A percentile compares a stretch with the other conserved stretches of the same genome.
Conservation (phyloP, 345 rosid species). For the Salix exigua region DNA sequence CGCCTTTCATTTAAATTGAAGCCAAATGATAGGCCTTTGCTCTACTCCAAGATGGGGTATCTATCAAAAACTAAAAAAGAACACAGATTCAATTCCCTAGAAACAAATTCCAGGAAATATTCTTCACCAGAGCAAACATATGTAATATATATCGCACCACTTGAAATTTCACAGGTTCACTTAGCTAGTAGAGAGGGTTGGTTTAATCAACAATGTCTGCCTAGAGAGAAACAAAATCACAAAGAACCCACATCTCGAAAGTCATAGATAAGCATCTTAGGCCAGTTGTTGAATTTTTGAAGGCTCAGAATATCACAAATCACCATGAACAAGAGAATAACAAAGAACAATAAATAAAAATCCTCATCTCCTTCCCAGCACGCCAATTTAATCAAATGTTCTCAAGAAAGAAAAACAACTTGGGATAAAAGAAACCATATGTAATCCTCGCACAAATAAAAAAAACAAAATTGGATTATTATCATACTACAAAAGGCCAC, state of each 20-base stretch:
- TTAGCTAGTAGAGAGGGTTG: neutral
- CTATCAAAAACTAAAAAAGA: neutral
- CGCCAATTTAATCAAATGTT: neutral
- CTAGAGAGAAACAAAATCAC: neutral
- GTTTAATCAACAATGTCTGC: neutral
- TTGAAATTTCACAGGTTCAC: neutral
- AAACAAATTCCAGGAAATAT: neutral
- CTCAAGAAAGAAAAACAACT: neutral
- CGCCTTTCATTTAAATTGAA: neutral
- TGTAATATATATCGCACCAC: neutral
- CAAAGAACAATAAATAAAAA: neutral
- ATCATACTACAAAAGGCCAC: neutral
- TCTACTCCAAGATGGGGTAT: neutral
- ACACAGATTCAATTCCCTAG: neutral
- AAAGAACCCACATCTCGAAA: neutral
- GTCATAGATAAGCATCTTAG: neutral
- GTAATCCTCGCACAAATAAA: neutral
- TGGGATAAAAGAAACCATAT: too few species aligned
- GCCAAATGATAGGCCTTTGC: neutral
- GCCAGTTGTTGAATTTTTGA: neutral
- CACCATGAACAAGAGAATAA: neutral
- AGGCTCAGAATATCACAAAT: neutral
- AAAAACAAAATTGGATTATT: neutral
- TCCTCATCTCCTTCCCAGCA: neutral
- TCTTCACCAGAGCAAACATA: neutral